Base-by-base conservation (phyloP, 495 filamentous ascomycete species). In the Umbilicaria muhlenbergii region DNA sequence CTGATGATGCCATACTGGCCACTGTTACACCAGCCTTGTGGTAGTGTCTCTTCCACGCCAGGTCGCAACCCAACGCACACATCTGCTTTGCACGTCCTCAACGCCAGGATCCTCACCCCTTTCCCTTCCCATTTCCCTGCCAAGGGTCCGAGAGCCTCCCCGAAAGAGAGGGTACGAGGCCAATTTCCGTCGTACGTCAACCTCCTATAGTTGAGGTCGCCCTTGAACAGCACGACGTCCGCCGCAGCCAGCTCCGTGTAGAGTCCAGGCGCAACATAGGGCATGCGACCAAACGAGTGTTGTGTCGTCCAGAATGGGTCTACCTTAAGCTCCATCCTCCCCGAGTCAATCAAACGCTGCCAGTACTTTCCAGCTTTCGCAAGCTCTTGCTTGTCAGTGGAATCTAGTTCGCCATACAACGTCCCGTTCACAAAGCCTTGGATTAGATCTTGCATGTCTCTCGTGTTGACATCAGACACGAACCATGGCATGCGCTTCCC, bases 401-500 rank as follows among this genome's bases (percentile, higher is more conserved):
- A 79, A 7, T 76, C 65, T 0, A 77, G 70, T 3, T 72, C 78
- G 37, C 70, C 65, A 60, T 87, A 95, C 62, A 94, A 92, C 4
- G 60, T 39, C 48, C 77, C 71, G 0, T 76, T 67, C 3, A 74
- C 70, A 15, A 95, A 70, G 3, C 78, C 80, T 36, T 71, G 73
- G 32, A 95, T 73, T 11, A 96, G 69, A 43, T 80, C 75, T 0
- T 64, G 69, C 51, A 95, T 91, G 55, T 96, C 89, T 21, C 64
- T 68, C 0, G 84, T 83, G n/a, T 91, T 62, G 11, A 95, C 89
- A 51, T 96, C 89, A 1, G 84, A 92, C 38, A 96, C 89, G 51
- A 95, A 98, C 89, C 89, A 98, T 0, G 89, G 89, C 45, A 94
- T 81, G 31, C 73, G 73, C n/a, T n/a, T 62, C 95, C 89, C 85